Base-by-base conservation (phyloP, 179 eudicot species). In the Heliamphora pulchella region DNA sequence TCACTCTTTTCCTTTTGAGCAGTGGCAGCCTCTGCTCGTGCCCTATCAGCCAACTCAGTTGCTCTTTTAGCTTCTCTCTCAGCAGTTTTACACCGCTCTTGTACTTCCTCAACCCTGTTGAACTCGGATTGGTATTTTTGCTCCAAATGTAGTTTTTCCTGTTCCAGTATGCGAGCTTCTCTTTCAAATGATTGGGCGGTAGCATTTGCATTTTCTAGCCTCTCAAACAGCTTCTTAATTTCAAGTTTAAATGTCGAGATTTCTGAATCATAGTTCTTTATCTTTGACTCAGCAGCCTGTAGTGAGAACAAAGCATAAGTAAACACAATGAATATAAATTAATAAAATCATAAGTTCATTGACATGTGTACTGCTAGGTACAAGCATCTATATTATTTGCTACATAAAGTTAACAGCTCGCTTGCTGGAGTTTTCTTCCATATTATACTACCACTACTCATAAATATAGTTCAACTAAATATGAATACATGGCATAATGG, bases 31-130 rank as follows among this genome's bases (percentile, higher is more conserved):
- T 94, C 98, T 2, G 88, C 87, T 77, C 97, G 85, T 3, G 98
- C 98, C 79, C 83, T 84, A 65, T 94, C 98, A 22, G 99, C 98
- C 71, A 89, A 80, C 79, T 96, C 99, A 64, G 84, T 89, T 50
- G 98, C 92, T 82, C 96, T 81, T 81, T 90, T 91, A 15, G 99
- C 96, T 84, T 96, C 99, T 67, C 83, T 94, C 81, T 96, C 97
- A 22, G 99, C 97, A 80, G 73, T 72, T 87, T 80, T 91, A 81
- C 94, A 92, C 78, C 98, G 88, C 70, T 92, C 94, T 75, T 91
- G 93, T 74, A 91, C 87, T 71, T 94, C 97, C 81, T 91, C 93
- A 82, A 96, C 90, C 86, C 93, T 84, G 58, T 85, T 74, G 64
- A 94, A 91, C 79, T 92, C 94, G 3, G 94, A 79, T 64, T 72